Conservation (phyloP, 106 monocot genomes). For the Amphibolis antarctica region DNA sequence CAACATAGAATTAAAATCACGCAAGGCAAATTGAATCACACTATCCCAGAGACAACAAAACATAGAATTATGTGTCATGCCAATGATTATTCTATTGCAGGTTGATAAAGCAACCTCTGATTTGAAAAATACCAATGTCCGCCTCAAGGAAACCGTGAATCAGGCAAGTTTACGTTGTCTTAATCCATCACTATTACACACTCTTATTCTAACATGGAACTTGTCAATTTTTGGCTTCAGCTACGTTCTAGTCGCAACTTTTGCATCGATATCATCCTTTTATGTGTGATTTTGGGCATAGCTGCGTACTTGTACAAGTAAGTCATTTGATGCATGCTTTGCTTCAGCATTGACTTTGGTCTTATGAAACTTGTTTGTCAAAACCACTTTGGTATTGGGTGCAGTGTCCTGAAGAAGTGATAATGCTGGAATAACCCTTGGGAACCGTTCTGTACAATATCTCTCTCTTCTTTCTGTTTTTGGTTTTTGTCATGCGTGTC, state of each 20-base stretch:
- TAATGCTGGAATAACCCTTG: not conserved
- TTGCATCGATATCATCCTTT: conserved; percentile 73
- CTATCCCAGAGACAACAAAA: not conserved
- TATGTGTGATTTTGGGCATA: conserved; percentile 84
- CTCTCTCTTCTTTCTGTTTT: too few species aligned
- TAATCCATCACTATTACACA: not conserved
- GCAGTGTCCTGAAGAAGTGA: conserved; percentile 25
- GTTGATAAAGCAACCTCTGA: conserved; percentile 68
- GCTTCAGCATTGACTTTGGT: not conserved
- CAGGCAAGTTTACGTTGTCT: conserved; percentile 30
- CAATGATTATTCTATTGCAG: conserved; percentile 15
- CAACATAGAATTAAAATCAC: not conserved
- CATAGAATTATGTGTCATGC: too few species aligned
- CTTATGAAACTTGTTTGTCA: not conserved
- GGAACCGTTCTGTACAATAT: too few species aligned
- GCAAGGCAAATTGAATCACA: not conserved
- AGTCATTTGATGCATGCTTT: conserved; percentile 17
- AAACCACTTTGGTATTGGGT: not conserved
- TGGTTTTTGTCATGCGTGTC: too few species aligned
- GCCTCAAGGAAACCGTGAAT: conserved; percentile 81
- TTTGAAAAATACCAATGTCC: conserved; percentile 92
- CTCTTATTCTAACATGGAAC: not conserved
- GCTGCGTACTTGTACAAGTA: conserved; percentile 93
- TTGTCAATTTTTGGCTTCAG: conserved; percentile 25
- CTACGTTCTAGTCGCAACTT: conserved; percentile 95